Conservation (phyloP, 257 asterid genomes). For the Solanum pinnatisectum region DNA sequence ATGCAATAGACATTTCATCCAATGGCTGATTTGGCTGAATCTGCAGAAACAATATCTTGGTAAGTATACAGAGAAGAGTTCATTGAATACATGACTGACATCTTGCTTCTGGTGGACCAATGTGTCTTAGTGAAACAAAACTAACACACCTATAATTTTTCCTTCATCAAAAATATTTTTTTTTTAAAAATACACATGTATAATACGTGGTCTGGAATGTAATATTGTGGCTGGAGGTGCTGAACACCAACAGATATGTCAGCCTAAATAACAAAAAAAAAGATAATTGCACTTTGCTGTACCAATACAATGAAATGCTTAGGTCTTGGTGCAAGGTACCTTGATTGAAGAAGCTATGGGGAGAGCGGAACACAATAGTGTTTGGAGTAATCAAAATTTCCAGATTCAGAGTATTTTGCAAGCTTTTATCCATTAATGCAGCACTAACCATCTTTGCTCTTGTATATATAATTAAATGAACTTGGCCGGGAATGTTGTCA, state of each 20-base stretch:
- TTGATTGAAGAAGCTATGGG: neutral
- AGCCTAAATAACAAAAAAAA: neutral
- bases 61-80: neutral
- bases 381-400: neutral
- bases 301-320: neutral
- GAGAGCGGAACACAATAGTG: neutral
- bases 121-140: neutral
- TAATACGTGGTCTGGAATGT: neutral
- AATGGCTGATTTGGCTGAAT: conserved; percentile 94
- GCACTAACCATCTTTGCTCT: neutral
- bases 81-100: neutral
- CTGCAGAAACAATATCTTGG: conserved; percentile 36
- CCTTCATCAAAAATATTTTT: neutral
- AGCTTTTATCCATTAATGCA: neutral
- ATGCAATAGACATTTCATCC: conserved; percentile 94
- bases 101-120: neutral
- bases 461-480: neutral
- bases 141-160: neutral
- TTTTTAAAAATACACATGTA: neutral
- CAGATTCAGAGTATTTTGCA: neutral
- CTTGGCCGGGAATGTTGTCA: neutral
- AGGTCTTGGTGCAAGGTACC: neutral
- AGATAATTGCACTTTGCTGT: neutral
- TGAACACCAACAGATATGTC: neutral
- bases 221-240: neutral